Percentiles rank a stretch among this genome's conserved stretches.
Evolutionary conservation across 345 rosid species (phyloP).

Genomic region (Heritiera littoralis): DNA sequence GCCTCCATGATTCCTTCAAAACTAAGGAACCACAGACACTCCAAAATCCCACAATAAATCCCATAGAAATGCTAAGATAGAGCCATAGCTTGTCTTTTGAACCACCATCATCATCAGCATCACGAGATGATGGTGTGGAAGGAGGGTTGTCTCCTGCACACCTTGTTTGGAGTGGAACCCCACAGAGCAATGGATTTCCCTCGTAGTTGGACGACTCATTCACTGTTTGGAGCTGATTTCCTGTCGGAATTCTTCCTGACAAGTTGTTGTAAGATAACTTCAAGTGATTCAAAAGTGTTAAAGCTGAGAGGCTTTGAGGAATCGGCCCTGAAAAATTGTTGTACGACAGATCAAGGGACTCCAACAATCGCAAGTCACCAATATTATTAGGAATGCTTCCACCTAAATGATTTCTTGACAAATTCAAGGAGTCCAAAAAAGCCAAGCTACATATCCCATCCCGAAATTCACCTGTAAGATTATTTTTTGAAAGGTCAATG

Average conservation of each 20-base stretch:
- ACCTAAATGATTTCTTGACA: background rate
- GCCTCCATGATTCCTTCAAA: constrained; percentile 1
- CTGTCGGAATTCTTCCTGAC: constrained; percentile 1
- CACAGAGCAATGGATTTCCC: constrained; percentile 5
- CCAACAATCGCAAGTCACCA: background rate
- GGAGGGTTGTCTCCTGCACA: background rate
- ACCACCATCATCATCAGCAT: background rate
- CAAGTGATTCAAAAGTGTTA: background rate
- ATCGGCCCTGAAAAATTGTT: background rate
- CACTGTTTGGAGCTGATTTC: background rate
- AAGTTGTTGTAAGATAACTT: background rate
- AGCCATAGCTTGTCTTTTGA: constrained; percentile 1
- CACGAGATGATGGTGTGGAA: background rate
- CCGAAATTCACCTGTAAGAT: background rate
- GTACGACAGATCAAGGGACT: background rate
- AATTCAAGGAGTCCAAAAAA: background rate
- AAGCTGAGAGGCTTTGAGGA: background rate
- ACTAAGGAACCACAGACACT: background rate
- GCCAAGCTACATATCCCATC: background rate
- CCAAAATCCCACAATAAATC: constrained; percentile 2
- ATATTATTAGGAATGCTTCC: background rate
- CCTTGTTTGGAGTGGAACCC: background rate
- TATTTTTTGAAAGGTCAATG: background rate
- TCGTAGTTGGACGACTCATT: background rate
- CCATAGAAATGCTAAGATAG: background rate